Evolutionary conservation across 129 eudicot species (phyloP).

Genomic region (Helianthus tuberosus): DNA sequence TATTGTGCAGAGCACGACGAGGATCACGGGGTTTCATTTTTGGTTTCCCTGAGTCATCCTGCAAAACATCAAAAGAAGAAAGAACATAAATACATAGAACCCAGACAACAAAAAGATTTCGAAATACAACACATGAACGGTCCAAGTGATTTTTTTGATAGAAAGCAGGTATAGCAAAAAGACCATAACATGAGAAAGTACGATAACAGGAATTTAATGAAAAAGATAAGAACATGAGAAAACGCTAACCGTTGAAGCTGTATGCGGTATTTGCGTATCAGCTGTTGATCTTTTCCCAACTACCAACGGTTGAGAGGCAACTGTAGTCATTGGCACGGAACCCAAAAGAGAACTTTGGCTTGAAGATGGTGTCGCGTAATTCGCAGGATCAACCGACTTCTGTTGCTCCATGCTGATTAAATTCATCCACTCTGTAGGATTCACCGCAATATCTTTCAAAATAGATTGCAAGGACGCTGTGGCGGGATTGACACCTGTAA

Average conservation of each 20-base stretch:
- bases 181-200: slow-evolving; percentile 6
- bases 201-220: not conserved
- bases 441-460: slow-evolving; percentile 79
- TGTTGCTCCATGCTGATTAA: slow-evolving; percentile 62
- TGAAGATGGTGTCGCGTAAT: slow-evolving; percentile 30
- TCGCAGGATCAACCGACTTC: slow-evolving; percentile 53
- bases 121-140: not conserved
- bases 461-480: slow-evolving; percentile 66
- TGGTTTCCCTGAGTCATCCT: slow-evolving; percentile 68
- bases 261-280: slow-evolving; percentile 56
- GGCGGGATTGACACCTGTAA: slow-evolving; percentile 40
- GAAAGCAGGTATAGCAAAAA: not conserved
- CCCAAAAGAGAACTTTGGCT: slow-evolving; percentile 48
- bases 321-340: slow-evolving; percentile 44
- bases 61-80: slow-evolving; percentile 35
- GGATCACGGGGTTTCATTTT: slow-evolving; percentile 99
- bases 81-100: not conserved
- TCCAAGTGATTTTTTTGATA: too few species aligned
- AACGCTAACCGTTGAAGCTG: slow-evolving; percentile 48
- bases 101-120: slow-evolving; percentile 2
- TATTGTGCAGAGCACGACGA: slow-evolving; percentile 81
- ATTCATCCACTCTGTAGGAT: slow-evolving; percentile 80
- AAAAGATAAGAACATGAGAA: not conserved
- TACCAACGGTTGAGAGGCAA: slow-evolving; percentile 34
- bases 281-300: slow-evolving; percentile 50